Evolutionary conservation across 495 filamentous ascomycete species (phyloP), one percentile per base, ranked within the genome.

Genomic region (Extremus antarcticus): DNA sequence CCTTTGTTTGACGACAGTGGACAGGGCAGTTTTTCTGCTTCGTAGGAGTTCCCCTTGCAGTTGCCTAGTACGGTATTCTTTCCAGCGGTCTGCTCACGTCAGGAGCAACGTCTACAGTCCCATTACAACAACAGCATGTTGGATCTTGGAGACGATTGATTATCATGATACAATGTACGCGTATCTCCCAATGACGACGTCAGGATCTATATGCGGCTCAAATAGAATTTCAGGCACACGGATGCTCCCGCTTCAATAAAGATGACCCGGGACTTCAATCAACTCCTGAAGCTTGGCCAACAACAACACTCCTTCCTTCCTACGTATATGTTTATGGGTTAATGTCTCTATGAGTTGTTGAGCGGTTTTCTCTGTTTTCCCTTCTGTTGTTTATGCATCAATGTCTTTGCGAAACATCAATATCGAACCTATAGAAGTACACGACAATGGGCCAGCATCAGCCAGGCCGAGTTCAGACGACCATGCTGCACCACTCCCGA

Each of bases 381-480:
- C 29, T 35, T 35, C 7, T 21, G 17, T 45, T 45, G 8, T 45
- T 45, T 9, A n/a, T 21, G 19, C 41, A 7, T 45, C 4, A 45
- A 45, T 45, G 41, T 45, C 41, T 45, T 45, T n/a, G 17, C 41
- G 41, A 45, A 45, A 21, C 15, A 45, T 35, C 13, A 45, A 50
- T 7, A 20, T 50, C 50, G 32, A 52, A 23, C 32, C 50, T 13
- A 29, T 46, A 9, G 39, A 54, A 45, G 25, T 47, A 22, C 19
- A 23, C 1, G 32, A 32, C 29, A 45, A 13, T n/a, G 59, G 43
- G 20, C 41, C 39, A 22, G 40, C 51, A n/a, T 43, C 43, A n/a
- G 55, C 55, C 17, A 61, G 51, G 41, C 45, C 59, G 20, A 43
- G 41, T 43, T 55, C 62, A 23, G 43, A 39, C 19, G 58, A 61